phyloP scores from a whole-genome alignment of 2,329 filamentous ascomycete species.

The Aureobasidium zeae region DNA sequence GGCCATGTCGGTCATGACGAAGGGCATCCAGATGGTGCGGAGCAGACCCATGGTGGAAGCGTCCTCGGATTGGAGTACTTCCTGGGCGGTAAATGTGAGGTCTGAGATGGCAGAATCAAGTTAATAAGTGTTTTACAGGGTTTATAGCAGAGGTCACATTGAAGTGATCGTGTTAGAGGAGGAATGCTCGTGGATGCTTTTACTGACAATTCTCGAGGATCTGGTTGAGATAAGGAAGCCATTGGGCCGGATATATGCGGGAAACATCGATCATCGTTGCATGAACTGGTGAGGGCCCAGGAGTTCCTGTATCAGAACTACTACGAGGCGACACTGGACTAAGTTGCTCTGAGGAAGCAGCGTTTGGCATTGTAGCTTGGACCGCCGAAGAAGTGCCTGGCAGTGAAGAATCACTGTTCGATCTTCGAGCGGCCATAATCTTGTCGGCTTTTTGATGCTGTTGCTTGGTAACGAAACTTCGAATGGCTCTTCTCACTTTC shows the following conservation, averaged over 20 bases:
- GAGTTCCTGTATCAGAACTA: conserved; percentile 1
- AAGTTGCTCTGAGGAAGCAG: background rate
- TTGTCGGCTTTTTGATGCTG: conserved; percentile 25
- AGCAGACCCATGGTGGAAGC: conserved; percentile 28
- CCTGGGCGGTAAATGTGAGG: conserved; percentile 32
- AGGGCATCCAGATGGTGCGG: conserved; percentile 33
- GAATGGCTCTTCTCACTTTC: conserved; percentile 26
- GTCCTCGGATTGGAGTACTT: conserved; percentile 36
- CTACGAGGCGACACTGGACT: conserved; percentile 3
- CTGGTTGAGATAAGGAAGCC: conserved; percentile 27
- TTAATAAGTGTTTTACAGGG: too few relatives aligned
- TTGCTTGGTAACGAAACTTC: conserved; percentile 28
- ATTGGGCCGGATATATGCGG: conserved; percentile 31
- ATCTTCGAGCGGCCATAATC: conserved; percentile 20
- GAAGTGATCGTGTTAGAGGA: too few relatives aligned
- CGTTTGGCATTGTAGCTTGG: conserved; percentile 4
- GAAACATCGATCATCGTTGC: conserved; percentile 17
- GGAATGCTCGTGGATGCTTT: too few relatives aligned
- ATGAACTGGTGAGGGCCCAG: conserved; percentile 15
- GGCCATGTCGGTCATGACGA: conserved; percentile 34
- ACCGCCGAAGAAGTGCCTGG: background rate
- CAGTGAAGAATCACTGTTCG: conserved; percentile 14
- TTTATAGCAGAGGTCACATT: too few relatives aligned
- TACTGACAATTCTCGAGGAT: conserved; percentile 28
- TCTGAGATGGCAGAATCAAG: conserved; percentile 22